phyloP scores from a whole-genome alignment of 352 stramenopile species.

The Phytophthora sansomeana region DNA sequence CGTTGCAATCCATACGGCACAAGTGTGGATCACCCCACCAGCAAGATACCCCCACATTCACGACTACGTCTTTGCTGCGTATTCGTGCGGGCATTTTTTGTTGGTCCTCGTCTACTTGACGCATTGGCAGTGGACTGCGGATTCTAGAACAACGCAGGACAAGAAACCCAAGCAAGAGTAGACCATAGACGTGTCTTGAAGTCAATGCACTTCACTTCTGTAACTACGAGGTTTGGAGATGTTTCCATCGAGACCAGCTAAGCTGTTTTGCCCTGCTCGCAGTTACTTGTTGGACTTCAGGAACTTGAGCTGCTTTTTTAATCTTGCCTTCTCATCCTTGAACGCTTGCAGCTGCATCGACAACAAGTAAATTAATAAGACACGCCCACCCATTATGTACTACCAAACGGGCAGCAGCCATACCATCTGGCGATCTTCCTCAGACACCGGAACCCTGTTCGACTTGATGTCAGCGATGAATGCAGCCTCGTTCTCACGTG shows the following conservation, averaged over 20 bases:
- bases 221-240: slow-evolving; percentile 6
- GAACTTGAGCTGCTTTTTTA: slow-evolving; percentile 89
- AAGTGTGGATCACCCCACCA: slow-evolving; percentile 55
- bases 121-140: slow-evolving; percentile 84
- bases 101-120: slow-evolving; percentile 79
- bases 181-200: slow-evolving; percentile 12
- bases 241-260: neutral
- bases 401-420: neutral
- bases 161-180: slow-evolving; percentile 54
- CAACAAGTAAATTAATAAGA: slow-evolving; percentile 5
- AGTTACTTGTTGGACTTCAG: slow-evolving; percentile 69
- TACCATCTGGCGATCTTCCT: slow-evolving; percentile 87
- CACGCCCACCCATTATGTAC: neutral
- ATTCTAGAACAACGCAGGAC: slow-evolving; percentile 14
- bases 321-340: slow-evolving; percentile 85
- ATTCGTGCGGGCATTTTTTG: slow-evolving; percentile 83
- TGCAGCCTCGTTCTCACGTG: slow-evolving; percentile 80
- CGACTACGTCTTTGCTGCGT: slow-evolving; percentile 86
- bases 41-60: slow-evolving; percentile 82
- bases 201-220: slow-evolving; percentile 24
- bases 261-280: slow-evolving; percentile 10
- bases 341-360: slow-evolving; percentile 72
- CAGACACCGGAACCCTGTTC: slow-evolving; percentile 44
- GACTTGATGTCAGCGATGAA: slow-evolving; percentile 86
- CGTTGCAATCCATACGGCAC: slow-evolving; percentile 61